Conservation (phyloP, 1,139 yeast genomes). For the Yamadazyma dendronema region DNA sequence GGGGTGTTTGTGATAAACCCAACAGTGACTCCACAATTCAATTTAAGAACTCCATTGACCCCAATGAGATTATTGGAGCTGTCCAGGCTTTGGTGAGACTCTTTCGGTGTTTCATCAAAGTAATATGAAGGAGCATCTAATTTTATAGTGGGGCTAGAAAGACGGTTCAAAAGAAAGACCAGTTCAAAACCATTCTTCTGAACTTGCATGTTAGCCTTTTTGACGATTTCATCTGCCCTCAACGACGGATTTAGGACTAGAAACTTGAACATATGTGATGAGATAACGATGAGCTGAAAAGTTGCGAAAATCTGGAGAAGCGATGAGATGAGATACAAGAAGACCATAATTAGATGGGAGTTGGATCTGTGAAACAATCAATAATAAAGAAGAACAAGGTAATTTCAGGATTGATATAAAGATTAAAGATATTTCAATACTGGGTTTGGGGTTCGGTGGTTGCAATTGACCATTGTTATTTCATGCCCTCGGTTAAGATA, state of each 20-base stretch:
- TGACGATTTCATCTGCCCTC: constrained; percentile 39
- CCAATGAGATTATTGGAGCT: constrained; percentile 2
- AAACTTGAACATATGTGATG: constrained; percentile 25
- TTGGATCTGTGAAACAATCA: too few relatives aligned
- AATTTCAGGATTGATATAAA: too few relatives aligned
- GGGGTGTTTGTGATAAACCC: constrained; percentile 40
- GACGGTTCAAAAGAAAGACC: constrained; percentile 47
- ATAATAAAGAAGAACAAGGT: too few relatives aligned
- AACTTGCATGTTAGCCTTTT: constrained; percentile 50
- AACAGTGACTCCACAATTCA: constrained; percentile 45
- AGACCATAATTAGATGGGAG: too few relatives aligned
- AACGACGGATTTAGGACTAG: constrained; percentile 51
- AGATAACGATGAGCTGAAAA: constrained; percentile 6
- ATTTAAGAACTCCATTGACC: constrained; percentile 24
- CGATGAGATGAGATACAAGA: not conserved
- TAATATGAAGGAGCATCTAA: constrained; percentile 7
- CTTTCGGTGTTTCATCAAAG: constrained; percentile 9
- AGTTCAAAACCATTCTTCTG: constrained; percentile 61
- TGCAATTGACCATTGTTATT: too few relatives aligned
- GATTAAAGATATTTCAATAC: too few relatives aligned
- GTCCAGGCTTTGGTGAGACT: not conserved
- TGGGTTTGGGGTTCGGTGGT: too few relatives aligned
- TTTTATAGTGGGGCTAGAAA: constrained; percentile 2
- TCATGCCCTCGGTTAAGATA: too few relatives aligned
- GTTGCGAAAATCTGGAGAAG: constrained; percentile 1